Evolutionary conservation across 495 filamentous ascomycete genomes (phyloP), one percentile per base, ranked within the genome.

Genomic region (Clavariopsis aquatica): DNA sequence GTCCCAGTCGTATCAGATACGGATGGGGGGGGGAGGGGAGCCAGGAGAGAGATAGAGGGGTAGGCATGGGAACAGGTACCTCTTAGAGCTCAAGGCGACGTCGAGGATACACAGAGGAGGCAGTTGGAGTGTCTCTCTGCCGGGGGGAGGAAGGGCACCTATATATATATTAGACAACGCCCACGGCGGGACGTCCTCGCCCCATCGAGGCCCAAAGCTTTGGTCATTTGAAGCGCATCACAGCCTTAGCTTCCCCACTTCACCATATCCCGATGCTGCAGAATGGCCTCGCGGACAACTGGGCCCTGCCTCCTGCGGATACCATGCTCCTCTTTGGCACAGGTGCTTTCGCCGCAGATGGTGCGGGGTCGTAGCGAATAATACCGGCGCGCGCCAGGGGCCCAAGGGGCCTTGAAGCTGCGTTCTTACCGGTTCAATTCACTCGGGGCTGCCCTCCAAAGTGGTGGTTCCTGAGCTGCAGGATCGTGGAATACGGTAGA

Each of bases 321-420:
- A 62, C 64, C 36, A 49, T 13, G 53, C 55, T 27, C 43, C 43
- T 34, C 56, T 61, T 49, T 64, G 62, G 66, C 56, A 61, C 38
- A 27, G 9, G 45, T 34, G 27, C 24, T 29, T n/a, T 49, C 38
- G 19, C 22, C 55, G 60, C 38, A 28, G 57, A 52, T 38, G 34
- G 43, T 59, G 67, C 67, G 67, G 67, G 67, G 67, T 66, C 41
- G 17, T 38, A 60, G 59, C 67, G 67, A 70, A 70, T 70, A 53
- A 49, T 13, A 31, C 29, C 28, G 10, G 46, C 29, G 12, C 26
- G n/a, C 41, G 6, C 8, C 13, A 24, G 15, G 51, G 54, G n/a
- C 41, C 45, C 47, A 31, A 45, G 20, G 53, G 38, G 57, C 19
- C 6, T 22, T 24, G 27, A 62, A 49, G 17, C 28, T 36, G 20